Evolutionary conservation across 2,329 filamentous ascomycete genomes (phyloP).

Genomic region (Diaporthe capsici): DNA sequence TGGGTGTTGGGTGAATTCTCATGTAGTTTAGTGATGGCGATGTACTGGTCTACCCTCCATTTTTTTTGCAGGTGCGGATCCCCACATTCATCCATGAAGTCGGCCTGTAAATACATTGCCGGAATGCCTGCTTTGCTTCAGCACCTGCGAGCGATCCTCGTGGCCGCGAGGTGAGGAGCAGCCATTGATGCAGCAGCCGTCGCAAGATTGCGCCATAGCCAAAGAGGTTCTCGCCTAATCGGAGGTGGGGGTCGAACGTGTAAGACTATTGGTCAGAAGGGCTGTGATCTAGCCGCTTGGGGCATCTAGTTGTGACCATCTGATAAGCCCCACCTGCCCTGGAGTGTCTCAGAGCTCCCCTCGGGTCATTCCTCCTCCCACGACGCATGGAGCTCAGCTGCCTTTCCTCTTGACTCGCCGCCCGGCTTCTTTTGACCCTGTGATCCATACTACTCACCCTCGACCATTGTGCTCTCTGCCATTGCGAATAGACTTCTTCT

Average conservation of each 20-base stretch:
- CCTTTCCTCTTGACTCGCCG: conserved; percentile 15
- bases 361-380: conserved; percentile 16
- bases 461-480: not conserved
- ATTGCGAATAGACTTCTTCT: not conserved
- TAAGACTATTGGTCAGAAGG: conserved; percentile 22
- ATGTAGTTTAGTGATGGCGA: too few species aligned
- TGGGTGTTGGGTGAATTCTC: too few species aligned
- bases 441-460: not conserved
- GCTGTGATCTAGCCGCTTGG: not conserved
- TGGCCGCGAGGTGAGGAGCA: not conserved
- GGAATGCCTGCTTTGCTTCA: not conserved
- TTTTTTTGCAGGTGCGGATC: not conserved
- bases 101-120: not conserved
- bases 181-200: not conserved
- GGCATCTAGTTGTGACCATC: conserved; percentile 3
- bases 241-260: conserved; percentile 15
- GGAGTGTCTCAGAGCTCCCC: conserved; percentile 10
- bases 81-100: not conserved
- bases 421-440: not conserved
- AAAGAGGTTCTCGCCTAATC: conserved; percentile 14
- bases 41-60: not conserved
- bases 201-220: conserved; percentile 29
- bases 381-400: not conserved
- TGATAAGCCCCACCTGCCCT: conserved; percentile 30
- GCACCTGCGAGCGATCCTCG: not conserved